Evolutionary conservation across 768 basidiomycete genomes (phyloP).

Genomic region (Strobilomyces confusus): DNA sequence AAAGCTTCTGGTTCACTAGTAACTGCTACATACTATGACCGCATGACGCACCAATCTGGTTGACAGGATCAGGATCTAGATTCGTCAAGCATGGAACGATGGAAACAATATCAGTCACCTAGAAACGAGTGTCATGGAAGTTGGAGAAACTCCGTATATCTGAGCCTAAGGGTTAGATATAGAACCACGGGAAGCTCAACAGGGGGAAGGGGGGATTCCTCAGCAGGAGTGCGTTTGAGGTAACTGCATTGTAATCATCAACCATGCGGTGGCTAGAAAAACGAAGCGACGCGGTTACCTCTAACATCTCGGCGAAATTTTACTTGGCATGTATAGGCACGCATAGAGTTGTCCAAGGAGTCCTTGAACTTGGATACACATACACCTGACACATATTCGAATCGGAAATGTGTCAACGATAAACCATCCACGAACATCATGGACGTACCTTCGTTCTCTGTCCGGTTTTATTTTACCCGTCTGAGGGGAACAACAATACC

Average conservation of each 20-base stretch:
- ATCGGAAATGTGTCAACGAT: not conserved
- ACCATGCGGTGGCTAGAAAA: too few relatives aligned
- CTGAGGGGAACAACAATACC: too few relatives aligned
- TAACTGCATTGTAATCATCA: not conserved
- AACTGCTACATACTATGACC: not conserved
- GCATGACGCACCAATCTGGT: not conserved
- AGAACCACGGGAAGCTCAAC: not conserved
- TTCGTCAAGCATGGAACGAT: not conserved
- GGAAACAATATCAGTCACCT: not conserved
- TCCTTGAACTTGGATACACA: too few relatives aligned
- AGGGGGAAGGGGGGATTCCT: too few relatives aligned
- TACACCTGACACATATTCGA: too few relatives aligned
- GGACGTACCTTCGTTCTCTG: not conserved
- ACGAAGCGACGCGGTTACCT: too few relatives aligned
- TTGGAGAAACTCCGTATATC: not conserved
- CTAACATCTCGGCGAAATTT: too few relatives aligned
- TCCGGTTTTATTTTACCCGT: too few relatives aligned
- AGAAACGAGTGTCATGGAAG: not conserved
- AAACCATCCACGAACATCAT: not conserved
- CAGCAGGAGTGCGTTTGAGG: not conserved
- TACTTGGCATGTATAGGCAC: not conserved
- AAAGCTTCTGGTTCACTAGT: not conserved
- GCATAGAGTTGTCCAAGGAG: not conserved
- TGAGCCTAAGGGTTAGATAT: conserved; percentile 2
- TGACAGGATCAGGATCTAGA: not conserved